phyloP scores from a whole-genome alignment of 345 rosid genomes.

The Streptanthus diversifolius region DNA sequence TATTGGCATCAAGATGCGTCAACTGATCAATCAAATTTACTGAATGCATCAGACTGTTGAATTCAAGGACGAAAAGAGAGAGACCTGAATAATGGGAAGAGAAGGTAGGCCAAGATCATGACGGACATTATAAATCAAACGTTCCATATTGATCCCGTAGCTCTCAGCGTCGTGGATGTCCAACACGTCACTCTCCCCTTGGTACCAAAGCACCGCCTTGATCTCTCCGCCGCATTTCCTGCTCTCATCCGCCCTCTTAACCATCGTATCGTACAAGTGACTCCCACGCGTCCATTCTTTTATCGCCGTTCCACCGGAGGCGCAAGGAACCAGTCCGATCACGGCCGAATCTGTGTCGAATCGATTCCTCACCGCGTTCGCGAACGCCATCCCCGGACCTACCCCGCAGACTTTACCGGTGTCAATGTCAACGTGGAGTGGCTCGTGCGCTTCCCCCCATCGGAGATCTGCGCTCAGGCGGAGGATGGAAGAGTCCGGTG shows the following conservation, averaged over 20 bases:
- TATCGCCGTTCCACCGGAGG: conserved; percentile 86
- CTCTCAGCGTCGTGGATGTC: conserved; percentile 52
- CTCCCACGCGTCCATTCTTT: conserved; percentile 78
- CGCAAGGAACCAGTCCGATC: conserved; percentile 76
- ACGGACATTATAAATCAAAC: conserved; percentile 49
- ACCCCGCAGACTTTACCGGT: conserved; percentile 61
- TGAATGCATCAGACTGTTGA: too few species aligned
- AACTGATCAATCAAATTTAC: too few species aligned
- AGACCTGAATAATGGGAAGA: conserved; percentile 78
- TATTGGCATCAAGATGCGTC: too few species aligned
- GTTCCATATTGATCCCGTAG: conserved; percentile 58
- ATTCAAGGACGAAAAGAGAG: too few species aligned
- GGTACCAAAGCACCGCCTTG: conserved; percentile 79
- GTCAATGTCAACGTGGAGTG: conserved; percentile 83
- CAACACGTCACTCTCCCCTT: conserved; percentile 84
- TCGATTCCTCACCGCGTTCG: conserved; percentile 45
- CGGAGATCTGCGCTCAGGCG: conserved; percentile 58
- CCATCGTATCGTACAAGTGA: conserved; percentile 63
- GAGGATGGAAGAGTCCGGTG: conserved; percentile 49
- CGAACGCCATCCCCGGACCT: conserved; percentile 91
- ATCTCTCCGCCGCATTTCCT: conserved; percentile 56
- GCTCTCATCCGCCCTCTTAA: conserved; percentile 60
- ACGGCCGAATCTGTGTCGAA: neutral
- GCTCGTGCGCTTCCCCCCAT: conserved; percentile 73
- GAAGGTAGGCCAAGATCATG: conserved; percentile 63